Conservation (phyloP, 169 alveolate species). For the Cryptosporidium canis region DNA sequence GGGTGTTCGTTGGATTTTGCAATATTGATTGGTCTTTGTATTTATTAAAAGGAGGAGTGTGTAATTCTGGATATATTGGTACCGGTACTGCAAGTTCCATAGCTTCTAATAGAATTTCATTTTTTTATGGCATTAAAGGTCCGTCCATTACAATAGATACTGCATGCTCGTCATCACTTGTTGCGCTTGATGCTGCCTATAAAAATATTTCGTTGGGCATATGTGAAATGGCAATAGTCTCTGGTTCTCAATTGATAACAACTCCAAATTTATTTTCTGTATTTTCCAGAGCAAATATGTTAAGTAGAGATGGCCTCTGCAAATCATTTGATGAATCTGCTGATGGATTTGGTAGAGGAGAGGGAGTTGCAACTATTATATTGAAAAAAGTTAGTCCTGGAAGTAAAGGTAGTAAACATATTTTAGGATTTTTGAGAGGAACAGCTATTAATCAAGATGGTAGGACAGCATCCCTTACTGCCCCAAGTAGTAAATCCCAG, state of each 20-base stretch:
- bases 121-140: slow-evolving; percentile 52
- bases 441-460: slow-evolving; percentile 80
- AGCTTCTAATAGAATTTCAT: slow-evolving; percentile 48
- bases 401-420: background rate
- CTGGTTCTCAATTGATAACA: slow-evolving; percentile 70
- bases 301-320: slow-evolving; percentile 77
- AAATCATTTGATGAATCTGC: slow-evolving; percentile 80
- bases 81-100: slow-evolving; percentile 68
- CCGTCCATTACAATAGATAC: slow-evolving; percentile 70
- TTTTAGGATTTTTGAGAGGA: slow-evolving; percentile 66
- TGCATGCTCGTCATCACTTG: slow-evolving; percentile 69
- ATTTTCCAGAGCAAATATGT: slow-evolving; percentile 76
- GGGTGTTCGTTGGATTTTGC: slow-evolving; percentile 79
- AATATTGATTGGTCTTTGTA: slow-evolving; percentile 76
- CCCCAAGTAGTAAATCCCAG: slow-evolving; percentile 81
- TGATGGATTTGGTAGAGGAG: slow-evolving; percentile 80
- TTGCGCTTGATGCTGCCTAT: slow-evolving; percentile 62
- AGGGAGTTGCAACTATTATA: slow-evolving; percentile 78
- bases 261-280: slow-evolving; percentile 73
- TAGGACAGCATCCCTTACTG: slow-evolving; percentile 78
- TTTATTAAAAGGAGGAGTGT: background rate
- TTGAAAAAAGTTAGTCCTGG: slow-evolving; percentile 26
- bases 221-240: slow-evolving; percentile 58
- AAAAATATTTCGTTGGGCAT: slow-evolving; percentile 17
- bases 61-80: slow-evolving; percentile 35